Conservation (phyloP, 192 early-diverging fungal species). For the Gryganskiella cystojenkinii region DNA sequence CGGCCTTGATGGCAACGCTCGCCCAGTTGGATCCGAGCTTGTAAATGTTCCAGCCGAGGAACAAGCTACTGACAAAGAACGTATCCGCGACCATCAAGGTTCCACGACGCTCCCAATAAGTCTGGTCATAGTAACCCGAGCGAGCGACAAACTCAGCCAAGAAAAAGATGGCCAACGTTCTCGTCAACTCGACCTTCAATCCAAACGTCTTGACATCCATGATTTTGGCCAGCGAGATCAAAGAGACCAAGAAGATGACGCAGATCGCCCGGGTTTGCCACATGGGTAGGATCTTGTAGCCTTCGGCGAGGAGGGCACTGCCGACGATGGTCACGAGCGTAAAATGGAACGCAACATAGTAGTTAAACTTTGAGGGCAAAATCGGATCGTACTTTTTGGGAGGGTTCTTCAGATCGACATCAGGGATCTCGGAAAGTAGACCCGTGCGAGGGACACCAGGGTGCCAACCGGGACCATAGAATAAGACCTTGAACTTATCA, state of each 20-base stretch:
- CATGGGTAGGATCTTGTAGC: slow-evolving; percentile 44
- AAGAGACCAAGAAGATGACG: slow-evolving; percentile 23
- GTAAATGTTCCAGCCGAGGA: slow-evolving; percentile 52
- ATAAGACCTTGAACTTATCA: slow-evolving; percentile 61
- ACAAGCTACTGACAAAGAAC: slow-evolving; percentile 41
- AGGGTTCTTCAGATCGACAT: slow-evolving; percentile 54
- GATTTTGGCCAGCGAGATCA: slow-evolving; percentile 36
- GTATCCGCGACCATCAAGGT: slow-evolving; percentile 46
- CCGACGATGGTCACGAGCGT: slow-evolving; percentile 35
- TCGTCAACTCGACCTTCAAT: slow-evolving; percentile 34
- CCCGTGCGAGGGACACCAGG: slow-evolving; percentile 57
- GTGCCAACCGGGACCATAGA: slow-evolving; percentile 69
- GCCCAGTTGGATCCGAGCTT: slow-evolving; percentile 42
- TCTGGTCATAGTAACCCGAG: slow-evolving; percentile 42
- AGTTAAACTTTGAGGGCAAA: slow-evolving; percentile 53
- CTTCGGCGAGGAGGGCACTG: slow-evolving; percentile 37
- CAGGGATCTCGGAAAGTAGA: slow-evolving; percentile 55
- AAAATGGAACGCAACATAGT: slow-evolving; percentile 57
- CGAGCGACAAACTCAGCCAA: slow-evolving; percentile 45
- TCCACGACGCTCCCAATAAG: slow-evolving; percentile 41
- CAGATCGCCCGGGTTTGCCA: slow-evolving; percentile 37
- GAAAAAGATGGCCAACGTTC: slow-evolving; percentile 33
- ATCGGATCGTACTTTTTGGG: slow-evolving; percentile 58
- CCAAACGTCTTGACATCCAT: slow-evolving; percentile 49
- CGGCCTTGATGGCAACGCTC: background rate